These are phyloP conservation scores for Mortierella sp. DNA, from an alignment of 371 early-diverging fungal species.

Conservation along the genomic window DNA sequence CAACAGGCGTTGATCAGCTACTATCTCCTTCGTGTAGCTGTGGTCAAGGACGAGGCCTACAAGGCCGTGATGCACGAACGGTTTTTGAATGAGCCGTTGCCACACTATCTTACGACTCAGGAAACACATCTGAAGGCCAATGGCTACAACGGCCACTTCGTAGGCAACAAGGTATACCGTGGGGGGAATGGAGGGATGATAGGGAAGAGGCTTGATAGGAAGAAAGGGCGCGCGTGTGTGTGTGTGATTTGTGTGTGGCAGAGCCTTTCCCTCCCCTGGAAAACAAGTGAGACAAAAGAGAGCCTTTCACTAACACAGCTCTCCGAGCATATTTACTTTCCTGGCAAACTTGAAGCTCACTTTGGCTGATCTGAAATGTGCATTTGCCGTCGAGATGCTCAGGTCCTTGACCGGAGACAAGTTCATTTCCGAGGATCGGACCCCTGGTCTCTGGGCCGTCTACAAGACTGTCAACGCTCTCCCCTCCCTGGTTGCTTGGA, in stretches of 20 bases:
- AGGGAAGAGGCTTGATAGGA: background rate
- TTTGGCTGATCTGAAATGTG: slow-evolving; percentile 21
- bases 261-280: no score
- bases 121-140: slow-evolving; percentile 31
- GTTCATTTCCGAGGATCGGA: slow-evolving; percentile 24
- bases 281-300: no score
- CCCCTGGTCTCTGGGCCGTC: slow-evolving; percentile 37
- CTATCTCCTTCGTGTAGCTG: slow-evolving; percentile 14
- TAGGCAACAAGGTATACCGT: slow-evolving; percentile 33
- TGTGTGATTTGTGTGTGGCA: no score
- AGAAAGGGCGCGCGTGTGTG: background rate
- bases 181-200: background rate
- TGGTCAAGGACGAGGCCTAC: slow-evolving; percentile 23
- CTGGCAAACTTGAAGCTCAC: slow-evolving; percentile 12
- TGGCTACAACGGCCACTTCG: slow-evolving; percentile 31
- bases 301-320: no score
- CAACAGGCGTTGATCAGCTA: slow-evolving; percentile 9
- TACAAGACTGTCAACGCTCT: slow-evolving; percentile 31
- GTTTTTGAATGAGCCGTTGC: slow-evolving; percentile 22
- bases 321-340: background rate
- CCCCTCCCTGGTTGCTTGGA: slow-evolving; percentile 27
- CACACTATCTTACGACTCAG: slow-evolving; percentile 16
- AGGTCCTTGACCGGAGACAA: slow-evolving; percentile 16
- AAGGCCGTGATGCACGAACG: slow-evolving; percentile 23
- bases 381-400: slow-evolving; percentile 13